Percentiles rank a stretch among this genome's conserved stretches.
Conservation (phyloP, 805 yeast species). For the Cyberlindnera misumaiensis region DNA sequence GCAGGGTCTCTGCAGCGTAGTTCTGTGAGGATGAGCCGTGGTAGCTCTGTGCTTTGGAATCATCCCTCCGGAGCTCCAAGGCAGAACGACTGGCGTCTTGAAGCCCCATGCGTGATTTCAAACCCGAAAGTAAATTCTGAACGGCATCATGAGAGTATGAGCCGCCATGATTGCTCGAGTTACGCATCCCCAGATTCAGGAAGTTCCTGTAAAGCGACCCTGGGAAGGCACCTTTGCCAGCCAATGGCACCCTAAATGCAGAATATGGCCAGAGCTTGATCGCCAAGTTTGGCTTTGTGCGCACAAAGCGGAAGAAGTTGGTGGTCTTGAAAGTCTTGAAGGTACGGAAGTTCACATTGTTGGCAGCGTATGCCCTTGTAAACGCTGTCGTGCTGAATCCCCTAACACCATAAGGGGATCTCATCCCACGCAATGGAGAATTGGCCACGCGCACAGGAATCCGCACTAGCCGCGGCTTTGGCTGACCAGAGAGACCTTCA, state of each 20-base stretch:
- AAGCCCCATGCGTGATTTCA: slow-evolving; percentile 20
- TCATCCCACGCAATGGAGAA: slow-evolving; percentile 7
- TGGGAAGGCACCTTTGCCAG: slow-evolving; percentile 22
- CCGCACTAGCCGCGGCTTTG: slow-evolving; percentile 29
- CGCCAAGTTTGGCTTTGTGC: slow-evolving; percentile 5
- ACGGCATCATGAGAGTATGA: slow-evolving; percentile 49
- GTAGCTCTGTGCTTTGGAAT: slow-evolving; percentile 4
- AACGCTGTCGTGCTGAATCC: slow-evolving; percentile 20
- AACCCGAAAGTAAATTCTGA: slow-evolving; percentile 45
- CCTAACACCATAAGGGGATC: slow-evolving; percentile 20
- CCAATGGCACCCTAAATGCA: slow-evolving; percentile 18
- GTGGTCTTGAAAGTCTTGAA: slow-evolving; percentile 6
- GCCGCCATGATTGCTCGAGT: slow-evolving; percentile 29
- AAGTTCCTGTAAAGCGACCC: slow-evolving; percentile 30
- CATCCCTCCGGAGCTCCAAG: neutral
- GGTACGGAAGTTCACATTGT: slow-evolving; percentile 2
- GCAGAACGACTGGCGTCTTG: too few relatives aligned
- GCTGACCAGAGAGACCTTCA: slow-evolving; percentile 26
- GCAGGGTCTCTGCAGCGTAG: slow-evolving; percentile 26
- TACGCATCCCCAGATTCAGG: slow-evolving; percentile 29
- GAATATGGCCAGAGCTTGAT: slow-evolving; percentile 20
- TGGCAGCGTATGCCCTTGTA: slow-evolving; percentile 7
- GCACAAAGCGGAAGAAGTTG: slow-evolving; percentile 3
- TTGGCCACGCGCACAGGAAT: slow-evolving; percentile 32
- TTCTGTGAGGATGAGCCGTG: slow-evolving; percentile 22